phyloP scores from a whole-genome alignment of 805 yeast species.

The Candida glaebosa region DNA sequence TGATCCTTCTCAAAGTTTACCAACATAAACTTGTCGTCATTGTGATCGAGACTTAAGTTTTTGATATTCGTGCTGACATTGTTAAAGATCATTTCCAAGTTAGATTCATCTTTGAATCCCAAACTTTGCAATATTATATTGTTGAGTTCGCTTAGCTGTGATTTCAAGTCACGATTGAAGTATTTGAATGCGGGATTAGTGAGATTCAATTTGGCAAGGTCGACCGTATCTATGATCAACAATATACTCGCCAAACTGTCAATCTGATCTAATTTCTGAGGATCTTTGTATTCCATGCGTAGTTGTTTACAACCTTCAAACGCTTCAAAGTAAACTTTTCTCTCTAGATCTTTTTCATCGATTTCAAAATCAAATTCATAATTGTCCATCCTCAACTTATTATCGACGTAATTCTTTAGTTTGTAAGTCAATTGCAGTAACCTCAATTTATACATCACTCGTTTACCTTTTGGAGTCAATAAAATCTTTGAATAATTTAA shows the following conservation, averaged over 20 bases:
- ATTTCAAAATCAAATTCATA: slow-evolving; percentile 16
- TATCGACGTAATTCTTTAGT: slow-evolving; percentile 20
- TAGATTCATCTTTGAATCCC: slow-evolving; percentile 24
- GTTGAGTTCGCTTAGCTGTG: slow-evolving; percentile 22
- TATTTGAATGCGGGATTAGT: slow-evolving; percentile 18
- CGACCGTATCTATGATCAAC: slow-evolving; percentile 17
- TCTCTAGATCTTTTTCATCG: slow-evolving; percentile 6
- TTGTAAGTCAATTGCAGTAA: slow-evolving; percentile 21
- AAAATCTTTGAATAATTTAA: slow-evolving; percentile 16
- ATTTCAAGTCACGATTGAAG: slow-evolving; percentile 16
- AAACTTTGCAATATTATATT: slow-evolving; percentile 18
- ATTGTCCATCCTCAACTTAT: slow-evolving; percentile 11
- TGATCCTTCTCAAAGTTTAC: slow-evolving; percentile 37
- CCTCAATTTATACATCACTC: slow-evolving; percentile 23
- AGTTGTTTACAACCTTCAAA: slow-evolving; percentile 16
- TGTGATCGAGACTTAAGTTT: slow-evolving; percentile 22
- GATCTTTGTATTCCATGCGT: slow-evolving; percentile 12
- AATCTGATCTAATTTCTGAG: slow-evolving; percentile 9
- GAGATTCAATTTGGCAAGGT: slow-evolving; percentile 20
- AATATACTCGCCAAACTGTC: slow-evolving; percentile 21
- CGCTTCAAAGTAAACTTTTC: slow-evolving; percentile 17
- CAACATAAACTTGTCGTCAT: slow-evolving; percentile 33
- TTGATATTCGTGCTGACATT: slow-evolving; percentile 29
- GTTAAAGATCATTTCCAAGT: slow-evolving; percentile 28
- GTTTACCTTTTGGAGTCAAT: slow-evolving; percentile 10